These are phyloP conservation scores for Santalum album DNA, from an alignment of 164 flowering plant genomes.

Conservation along the genomic window DNA sequence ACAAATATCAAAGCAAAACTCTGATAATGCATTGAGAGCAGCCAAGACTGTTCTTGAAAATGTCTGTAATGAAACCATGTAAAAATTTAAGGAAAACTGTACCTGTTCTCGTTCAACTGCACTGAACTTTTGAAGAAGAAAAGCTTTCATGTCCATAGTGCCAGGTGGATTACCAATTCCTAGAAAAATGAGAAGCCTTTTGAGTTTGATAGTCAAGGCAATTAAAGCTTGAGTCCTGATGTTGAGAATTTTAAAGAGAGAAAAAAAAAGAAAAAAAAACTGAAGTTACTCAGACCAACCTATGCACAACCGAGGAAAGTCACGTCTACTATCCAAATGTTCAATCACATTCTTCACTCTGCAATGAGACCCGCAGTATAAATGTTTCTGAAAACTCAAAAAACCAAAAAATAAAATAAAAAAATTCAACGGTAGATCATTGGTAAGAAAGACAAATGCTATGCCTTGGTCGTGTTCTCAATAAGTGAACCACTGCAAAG, in stretches of 20 bases:
- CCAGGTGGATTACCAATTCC: conserved; percentile 98
- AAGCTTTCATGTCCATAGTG: conserved; percentile 90
- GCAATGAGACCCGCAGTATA: conserved; percentile 16
- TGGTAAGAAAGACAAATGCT: not conserved
- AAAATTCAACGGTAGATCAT: not conserved
- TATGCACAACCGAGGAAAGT: conserved; percentile 81
- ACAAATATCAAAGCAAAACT: no score
- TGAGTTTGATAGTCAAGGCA: not conserved
- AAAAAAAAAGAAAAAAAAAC: no score
- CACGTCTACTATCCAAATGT: conserved; percentile 71
- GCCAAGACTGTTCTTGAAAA: no score
- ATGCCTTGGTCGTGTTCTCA: not conserved
- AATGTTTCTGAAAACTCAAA: not conserved
- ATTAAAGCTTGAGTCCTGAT: not conserved
- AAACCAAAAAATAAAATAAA: not conserved
- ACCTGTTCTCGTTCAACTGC: conserved; percentile 71
- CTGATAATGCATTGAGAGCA: no score
- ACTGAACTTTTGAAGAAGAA: conserved; percentile 86
- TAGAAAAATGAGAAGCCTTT: conserved; percentile 16
- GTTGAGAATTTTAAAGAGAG: not conserved
- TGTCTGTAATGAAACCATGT: no score
- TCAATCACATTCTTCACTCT: conserved; percentile 83
- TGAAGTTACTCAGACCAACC: conserved; percentile 35
- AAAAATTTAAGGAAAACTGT: not conserved
- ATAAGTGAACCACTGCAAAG: not conserved